Evolutionary conservation across 768 basidiomycete species (phyloP).

Genomic region (Mycena amicta): DNA sequence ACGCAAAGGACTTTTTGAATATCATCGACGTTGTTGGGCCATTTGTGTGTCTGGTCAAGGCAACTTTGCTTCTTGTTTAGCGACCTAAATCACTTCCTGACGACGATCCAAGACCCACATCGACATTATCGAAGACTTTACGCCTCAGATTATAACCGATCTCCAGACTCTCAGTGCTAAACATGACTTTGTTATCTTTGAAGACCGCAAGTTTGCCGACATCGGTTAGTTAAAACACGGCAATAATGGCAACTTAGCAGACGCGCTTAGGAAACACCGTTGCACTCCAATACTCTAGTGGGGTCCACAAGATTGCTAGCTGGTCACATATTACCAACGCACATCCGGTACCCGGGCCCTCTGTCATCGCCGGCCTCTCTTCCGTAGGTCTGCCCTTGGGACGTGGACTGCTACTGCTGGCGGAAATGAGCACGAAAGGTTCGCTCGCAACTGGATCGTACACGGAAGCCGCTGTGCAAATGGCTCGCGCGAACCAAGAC

Average conservation of each 20-base stretch:
- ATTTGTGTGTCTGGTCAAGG: constrained; percentile 94
- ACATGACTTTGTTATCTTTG: constrained; percentile 95
- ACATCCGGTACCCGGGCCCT: constrained; percentile 94
- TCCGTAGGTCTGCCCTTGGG: constrained; percentile 83
- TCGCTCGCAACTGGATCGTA: constrained; percentile 83
- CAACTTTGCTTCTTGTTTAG: constrained; percentile 34
- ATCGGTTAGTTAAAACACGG: constrained; percentile 64
- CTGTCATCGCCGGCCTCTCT: constrained; percentile 86
- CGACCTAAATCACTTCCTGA: constrained; percentile 28
- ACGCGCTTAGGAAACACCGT: constrained; percentile 87
- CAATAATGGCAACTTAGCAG: constrained; percentile 10
- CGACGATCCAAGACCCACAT: constrained; percentile 79
- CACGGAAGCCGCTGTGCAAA: constrained; percentile 80
- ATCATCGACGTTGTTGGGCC: constrained; percentile 90
- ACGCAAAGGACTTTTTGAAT: constrained; percentile 71
- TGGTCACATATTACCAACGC: constrained; percentile 99
- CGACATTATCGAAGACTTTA: constrained; percentile 94
- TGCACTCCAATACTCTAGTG: constrained; percentile 89
- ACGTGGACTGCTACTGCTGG: constrained; percentile 86
- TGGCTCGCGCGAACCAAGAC: constrained; percentile 79
- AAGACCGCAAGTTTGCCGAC: constrained; percentile 98
- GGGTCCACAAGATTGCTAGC: constrained; percentile 88
- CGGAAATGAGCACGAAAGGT: constrained; percentile 95
- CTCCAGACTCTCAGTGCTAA: constrained; percentile 72
- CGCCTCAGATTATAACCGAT: constrained; percentile 64